A percentile compares a stretch with the other conserved stretches of the same genome.
These are phyloP conservation scores for Pseudocercospora cruenta DNA, from an alignment of 2,329 filamentous ascomycete species.

Conservation along the genomic window DNA sequence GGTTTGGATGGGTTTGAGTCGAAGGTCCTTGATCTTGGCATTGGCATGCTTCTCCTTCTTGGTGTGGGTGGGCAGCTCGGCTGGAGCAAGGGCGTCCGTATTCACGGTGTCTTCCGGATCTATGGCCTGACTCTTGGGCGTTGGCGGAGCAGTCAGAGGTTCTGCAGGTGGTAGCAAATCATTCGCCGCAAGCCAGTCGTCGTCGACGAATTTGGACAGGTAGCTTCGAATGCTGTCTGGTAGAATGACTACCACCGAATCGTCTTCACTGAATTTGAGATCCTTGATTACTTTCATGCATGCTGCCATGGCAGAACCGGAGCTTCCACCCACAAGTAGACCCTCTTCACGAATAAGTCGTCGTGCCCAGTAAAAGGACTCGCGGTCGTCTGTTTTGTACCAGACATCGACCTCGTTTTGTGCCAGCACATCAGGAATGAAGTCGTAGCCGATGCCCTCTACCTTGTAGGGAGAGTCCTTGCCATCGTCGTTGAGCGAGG, in stretches of 20 bases:
- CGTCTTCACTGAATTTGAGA: slow-evolving; percentile 74
- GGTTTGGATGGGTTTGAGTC: slow-evolving; percentile 91
- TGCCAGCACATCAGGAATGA: slow-evolving; percentile 91
- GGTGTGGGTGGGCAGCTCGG: slow-evolving; percentile 29
- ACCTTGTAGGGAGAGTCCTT: slow-evolving; percentile 92
- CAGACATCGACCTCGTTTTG: slow-evolving; percentile 81
- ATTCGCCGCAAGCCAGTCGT: slow-evolving; percentile 98
- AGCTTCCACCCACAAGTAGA: slow-evolving; percentile 88
- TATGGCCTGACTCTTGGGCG: slow-evolving; percentile 40
- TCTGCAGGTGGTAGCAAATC: slow-evolving; percentile 74
- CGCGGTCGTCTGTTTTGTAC: slow-evolving; percentile 96
- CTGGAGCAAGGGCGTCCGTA: slow-evolving; percentile 11
- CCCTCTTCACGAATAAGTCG: slow-evolving; percentile 92
- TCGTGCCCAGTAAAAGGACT: slow-evolving; percentile 89
- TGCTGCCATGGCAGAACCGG: slow-evolving; percentile 87
- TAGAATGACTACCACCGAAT: slow-evolving; percentile 86
- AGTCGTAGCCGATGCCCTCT: slow-evolving; percentile 98
- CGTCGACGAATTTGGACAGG: slow-evolving; percentile 96
- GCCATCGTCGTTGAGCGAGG: slow-evolving; percentile 75
- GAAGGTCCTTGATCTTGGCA: slow-evolving; percentile 78
- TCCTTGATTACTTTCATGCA: slow-evolving; percentile 77
- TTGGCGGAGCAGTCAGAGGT: slow-evolving; percentile 45
- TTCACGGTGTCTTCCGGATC: slow-evolving; percentile 34
- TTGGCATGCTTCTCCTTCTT: slow-evolving; percentile 70
- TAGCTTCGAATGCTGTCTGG: slow-evolving; percentile 98